Conservation (phyloP, 805 yeast genomes). For the Metschnikowia bowlesiae region DNA sequence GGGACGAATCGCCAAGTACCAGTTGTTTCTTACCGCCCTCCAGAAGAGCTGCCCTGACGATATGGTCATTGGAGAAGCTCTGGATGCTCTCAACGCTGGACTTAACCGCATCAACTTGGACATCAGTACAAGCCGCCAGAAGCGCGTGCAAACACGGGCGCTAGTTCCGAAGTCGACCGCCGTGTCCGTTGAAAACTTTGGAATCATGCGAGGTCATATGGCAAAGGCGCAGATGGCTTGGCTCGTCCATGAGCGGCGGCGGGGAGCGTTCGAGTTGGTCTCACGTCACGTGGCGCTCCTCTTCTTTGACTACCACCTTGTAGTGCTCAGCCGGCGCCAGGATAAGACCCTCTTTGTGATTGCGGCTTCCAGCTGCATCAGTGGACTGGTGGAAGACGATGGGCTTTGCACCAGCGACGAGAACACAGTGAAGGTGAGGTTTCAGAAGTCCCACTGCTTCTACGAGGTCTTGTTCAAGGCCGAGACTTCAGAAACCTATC, state of each 20-base stretch:
- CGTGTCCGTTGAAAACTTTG: not conserved
- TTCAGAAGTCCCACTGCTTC: slow-evolving; percentile 5
- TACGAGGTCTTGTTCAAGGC: slow-evolving; percentile 10
- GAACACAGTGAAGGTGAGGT: slow-evolving; percentile 3
- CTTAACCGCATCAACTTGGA: slow-evolving; percentile 8
- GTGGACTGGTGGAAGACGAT: slow-evolving; percentile 1
- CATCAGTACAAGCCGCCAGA: slow-evolving; percentile 4
- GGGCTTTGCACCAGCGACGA: slow-evolving; percentile 6
- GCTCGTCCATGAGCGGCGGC: slow-evolving; percentile 4
- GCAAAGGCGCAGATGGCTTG: slow-evolving; percentile 2
- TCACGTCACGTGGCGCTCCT: slow-evolving; percentile 4
- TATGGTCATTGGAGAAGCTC: not conserved
- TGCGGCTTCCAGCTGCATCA: slow-evolving; percentile 5
- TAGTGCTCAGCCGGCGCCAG: slow-evolving; percentile 1
- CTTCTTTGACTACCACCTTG: slow-evolving; percentile 7
- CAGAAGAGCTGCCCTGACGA: slow-evolving; percentile 4
- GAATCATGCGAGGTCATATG: not conserved
- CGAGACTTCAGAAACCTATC: not conserved
- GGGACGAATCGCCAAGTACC: slow-evolving; percentile 15
- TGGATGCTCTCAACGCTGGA: slow-evolving; percentile 1
- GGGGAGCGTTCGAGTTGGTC: slow-evolving; percentile 1
- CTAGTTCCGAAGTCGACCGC: not conserved
- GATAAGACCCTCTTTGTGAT: slow-evolving; percentile 6
- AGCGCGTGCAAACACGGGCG: not conserved
- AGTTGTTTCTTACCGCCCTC: slow-evolving; percentile 9